These are phyloP conservation scores for Epichloe sylvatica DNA, from an alignment of 2,329 filamentous ascomycete genomes.

Conservation along the genomic window DNA sequence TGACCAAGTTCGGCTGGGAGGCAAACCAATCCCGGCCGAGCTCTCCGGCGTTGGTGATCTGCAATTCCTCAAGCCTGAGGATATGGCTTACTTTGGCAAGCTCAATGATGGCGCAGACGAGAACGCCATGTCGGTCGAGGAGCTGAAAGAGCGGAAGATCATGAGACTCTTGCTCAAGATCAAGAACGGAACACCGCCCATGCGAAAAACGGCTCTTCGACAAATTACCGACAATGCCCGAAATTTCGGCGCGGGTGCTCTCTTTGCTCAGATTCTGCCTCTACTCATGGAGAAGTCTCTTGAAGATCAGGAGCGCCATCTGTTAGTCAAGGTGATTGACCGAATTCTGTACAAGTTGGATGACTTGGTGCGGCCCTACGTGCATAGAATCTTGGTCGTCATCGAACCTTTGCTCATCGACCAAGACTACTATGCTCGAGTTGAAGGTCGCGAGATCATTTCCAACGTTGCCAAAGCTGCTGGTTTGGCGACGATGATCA, in stretches of 20 bases:
- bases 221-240: conserved; percentile 96
- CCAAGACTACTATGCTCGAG: conserved; percentile 96
- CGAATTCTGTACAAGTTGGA: conserved; percentile 97
- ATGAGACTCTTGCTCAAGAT: conserved; percentile 95
- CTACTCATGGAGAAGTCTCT: conserved; percentile 96
- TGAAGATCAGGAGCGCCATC: conserved; percentile 93
- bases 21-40: conserved; percentile 85
- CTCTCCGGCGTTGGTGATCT: conserved; percentile 92
- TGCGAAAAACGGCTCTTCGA: conserved; percentile 94
- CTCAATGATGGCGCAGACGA: conserved; percentile 89
- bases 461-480: conserved; percentile 95
- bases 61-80: conserved; percentile 96
- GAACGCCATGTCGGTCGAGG: conserved; percentile 80
- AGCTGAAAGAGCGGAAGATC: conserved; percentile 95
- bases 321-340: conserved; percentile 98
- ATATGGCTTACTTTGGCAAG: conserved; percentile 98
- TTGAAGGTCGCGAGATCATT: conserved; percentile 96
- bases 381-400: conserved; percentile 96
- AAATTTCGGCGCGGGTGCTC: conserved; percentile 81
- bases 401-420: conserved; percentile 98
- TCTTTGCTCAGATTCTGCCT: conserved; percentile 96
- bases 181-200: conserved; percentile 96
- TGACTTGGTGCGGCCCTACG: conserved; percentile 87
- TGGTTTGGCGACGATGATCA: conserved; percentile 96
- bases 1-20: conserved; percentile 66